Conservation (phyloP, 176 grass and related monocot genomes). For the Musa troglodytarum region DNA sequence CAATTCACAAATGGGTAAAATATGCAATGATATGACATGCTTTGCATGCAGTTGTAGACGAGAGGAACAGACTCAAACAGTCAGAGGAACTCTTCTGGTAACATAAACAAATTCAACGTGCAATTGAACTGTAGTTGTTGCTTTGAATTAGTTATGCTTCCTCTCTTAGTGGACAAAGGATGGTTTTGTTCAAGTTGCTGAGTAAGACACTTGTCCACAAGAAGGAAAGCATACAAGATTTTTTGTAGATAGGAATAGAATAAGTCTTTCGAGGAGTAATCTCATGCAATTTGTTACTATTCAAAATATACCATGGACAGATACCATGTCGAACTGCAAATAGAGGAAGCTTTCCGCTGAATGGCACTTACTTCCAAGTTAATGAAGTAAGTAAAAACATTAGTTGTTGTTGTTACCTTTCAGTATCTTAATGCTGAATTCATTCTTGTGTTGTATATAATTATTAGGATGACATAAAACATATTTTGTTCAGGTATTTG, state of each 20-base stretch:
- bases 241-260: no score
- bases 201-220: no score
- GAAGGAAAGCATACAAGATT: no score
- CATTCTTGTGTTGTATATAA: constrained; percentile 4
- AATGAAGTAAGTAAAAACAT: constrained; percentile 50
- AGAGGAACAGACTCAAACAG: constrained; percentile 55
- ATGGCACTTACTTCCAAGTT: constrained; percentile 98
- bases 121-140: not conserved
- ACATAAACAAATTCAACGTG: constrained; percentile 1
- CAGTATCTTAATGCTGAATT: constrained; percentile 3
- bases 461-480: not conserved
- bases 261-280: not conserved
- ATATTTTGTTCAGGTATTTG: constrained; percentile 64
- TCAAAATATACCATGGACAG: constrained; percentile 26
- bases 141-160: no score
- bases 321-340: constrained; percentile 93
- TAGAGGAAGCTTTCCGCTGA: constrained; percentile 89
- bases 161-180: no score
- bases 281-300: not conserved
- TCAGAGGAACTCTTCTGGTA: constrained; percentile 86
- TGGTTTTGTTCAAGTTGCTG: no score
- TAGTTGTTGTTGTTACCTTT: not conserved
- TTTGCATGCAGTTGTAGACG: constrained; percentile 29
- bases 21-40: constrained; percentile 41
- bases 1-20: constrained; percentile 20